Evolutionary conservation across 2,329 filamentous ascomycete genomes (phyloP), one percentile per base, ranked within the genome.

Genomic region (Hypoxylon rubiginosum): DNA sequence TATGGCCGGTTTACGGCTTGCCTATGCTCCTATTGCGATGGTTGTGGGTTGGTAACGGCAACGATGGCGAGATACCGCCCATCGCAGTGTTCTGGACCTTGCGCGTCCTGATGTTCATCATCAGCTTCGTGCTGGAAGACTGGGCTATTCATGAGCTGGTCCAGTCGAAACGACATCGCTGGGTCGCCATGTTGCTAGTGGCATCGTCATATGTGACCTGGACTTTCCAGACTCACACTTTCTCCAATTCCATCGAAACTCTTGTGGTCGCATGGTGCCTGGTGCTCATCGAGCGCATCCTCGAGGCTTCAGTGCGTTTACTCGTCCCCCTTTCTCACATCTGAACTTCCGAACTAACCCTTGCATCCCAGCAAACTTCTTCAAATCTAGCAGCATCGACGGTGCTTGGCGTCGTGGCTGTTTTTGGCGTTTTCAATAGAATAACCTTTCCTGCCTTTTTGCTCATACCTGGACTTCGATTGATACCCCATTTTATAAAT

Each of bases 161-260:
- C 59, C 89, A 90, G 67, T 91, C 91, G 41, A 89, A 89, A 68
- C 90, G 90, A 65, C 84, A 88, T 74, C 90, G 93, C 68, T 88
- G 88, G 72, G 83, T 91, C 59, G 93, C 94, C 9, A 88, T 97
- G 48, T 84, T 97, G 49, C 85, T 99, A 62, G 92, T 97, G 66
- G 94, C 95, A 49, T 98, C 95, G 28, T 97, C 94, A 26, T 99
- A 98, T 81, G 95, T 97, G 72, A 99, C 96, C 51, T 99, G 96
- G 95, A 97, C 95, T 48, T 97, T 95, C 81, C 96, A 99, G 81
- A 96, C 93, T 17, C 96, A 99, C 80, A 98, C 96, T 11, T 98
- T 99, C 79, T 98, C 95, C 68, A 99, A 99, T 81, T 97, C 95
- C 67, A 87, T 98, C 71, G 96, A 99, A 82, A 98, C 96, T 2